Evolutionary conservation across 768 basidiomycete genomes (phyloP), one percentile per base, ranked within the genome.

Genomic region (Crassisporium funariophilum): DNA sequence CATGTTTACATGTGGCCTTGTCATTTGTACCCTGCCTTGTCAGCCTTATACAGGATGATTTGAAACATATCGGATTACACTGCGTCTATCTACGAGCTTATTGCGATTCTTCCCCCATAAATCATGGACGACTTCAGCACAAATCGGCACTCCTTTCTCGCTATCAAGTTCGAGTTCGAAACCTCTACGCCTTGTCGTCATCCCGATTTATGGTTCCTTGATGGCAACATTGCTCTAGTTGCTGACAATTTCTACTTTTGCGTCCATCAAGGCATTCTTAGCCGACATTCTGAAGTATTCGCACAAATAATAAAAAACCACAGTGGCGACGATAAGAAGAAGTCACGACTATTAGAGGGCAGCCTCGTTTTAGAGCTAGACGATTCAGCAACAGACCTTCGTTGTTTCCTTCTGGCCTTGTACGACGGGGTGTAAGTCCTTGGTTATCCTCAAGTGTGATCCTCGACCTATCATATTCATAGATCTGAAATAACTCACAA

Each of bases 351-450:
- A n/a, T 64, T 88, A 27, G 83, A 87, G 60, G 84, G 78, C 2
- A 74, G 75, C 3, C 74, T 81, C 1, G 75, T 83, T 4, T 62
- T 90, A 23, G 55, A 70, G 20, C 66, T 88, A 1, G 65, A 77
- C 20, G 84, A 88, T 44, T 47, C 75, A 1, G 62, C 86, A 11
- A 72, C 76, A 46, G 83, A 85, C 47, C 66, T 88, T 51, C 73
- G 69, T 17, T 63, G 71, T 48, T 82, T 91, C 53, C 64, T 91
- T 15, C 68, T 75, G 21, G 81, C 84, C 4, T 54, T 91, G 12
- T 90, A 88, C 54, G 87, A 88, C 52, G 85, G 85, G 58, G 71
- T 82, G 85, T 87, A 59, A 58, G 85, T 70, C 12, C 20, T 53
- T 21, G 4, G 45, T 39, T n/a, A 8, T 34, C 4, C 36, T 25